Evolutionary conservation across 2,329 filamentous ascomycete genomes (phyloP).

Genomic region (Decorospora gaudefroyi): DNA sequence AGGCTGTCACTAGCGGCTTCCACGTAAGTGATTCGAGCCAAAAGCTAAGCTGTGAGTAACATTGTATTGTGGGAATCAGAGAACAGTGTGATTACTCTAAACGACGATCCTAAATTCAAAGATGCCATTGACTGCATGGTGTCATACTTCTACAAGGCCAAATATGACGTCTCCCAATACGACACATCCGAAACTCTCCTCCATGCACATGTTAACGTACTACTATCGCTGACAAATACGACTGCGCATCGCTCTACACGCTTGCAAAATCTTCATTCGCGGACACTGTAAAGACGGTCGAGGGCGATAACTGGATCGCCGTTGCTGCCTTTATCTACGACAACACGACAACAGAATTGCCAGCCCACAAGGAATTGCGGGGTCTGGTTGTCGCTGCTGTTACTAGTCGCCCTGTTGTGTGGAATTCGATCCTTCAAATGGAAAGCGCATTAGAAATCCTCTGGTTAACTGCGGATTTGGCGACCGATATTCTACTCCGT

Average conservation of each 20-base stretch:
- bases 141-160: constrained; percentile 27
- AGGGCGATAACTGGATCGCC: constrained; percentile 21
- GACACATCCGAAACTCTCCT: constrained; percentile 19
- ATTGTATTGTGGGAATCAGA: constrained; percentile 17
- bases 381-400: constrained; percentile 13
- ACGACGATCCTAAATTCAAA: constrained; percentile 23
- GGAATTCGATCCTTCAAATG: constrained; percentile 10
- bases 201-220: constrained; percentile 28
- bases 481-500: constrained; percentile 23
- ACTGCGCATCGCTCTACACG: constrained; percentile 25
- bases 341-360: constrained; percentile 20
- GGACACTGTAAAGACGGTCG: constrained; percentile 10
- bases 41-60: no score
- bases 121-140: constrained; percentile 33
- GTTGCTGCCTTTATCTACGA: constrained; percentile 27
- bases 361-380: constrained; percentile 18
- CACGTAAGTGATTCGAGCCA: constrained; percentile 12
- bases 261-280: constrained; percentile 23
- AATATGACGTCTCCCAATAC: constrained; percentile 17
- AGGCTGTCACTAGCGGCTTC: constrained; percentile 22
- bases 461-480: constrained; percentile 23
- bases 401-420: constrained; percentile 7
- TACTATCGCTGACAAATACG: constrained; percentile 29
- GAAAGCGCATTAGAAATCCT: constrained; percentile 17
- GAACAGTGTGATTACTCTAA: constrained; percentile 20